Percentiles rank a stretch among this genome's conserved stretches.
phyloP scores from a whole-genome alignment of 768 basidiomycete genomes.

The Lactifluus subvellereus region DNA sequence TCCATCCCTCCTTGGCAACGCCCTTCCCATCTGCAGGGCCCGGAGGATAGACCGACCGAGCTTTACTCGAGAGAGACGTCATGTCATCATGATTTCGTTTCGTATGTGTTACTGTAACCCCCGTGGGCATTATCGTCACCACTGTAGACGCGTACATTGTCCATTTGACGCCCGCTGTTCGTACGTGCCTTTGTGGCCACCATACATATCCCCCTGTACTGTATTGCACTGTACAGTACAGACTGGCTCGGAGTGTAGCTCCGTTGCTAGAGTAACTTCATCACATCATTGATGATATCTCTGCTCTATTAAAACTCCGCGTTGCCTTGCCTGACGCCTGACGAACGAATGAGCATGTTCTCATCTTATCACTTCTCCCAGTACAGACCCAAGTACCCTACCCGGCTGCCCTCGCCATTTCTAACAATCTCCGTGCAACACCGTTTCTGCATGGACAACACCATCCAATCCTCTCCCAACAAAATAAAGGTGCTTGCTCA shows the following conservation, averaged over 20 bases:
- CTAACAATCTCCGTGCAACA: constrained; percentile 29
- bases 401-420: not conserved
- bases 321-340: not conserved
- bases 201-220: no score
- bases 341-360: not conserved
- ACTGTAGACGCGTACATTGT: no score
- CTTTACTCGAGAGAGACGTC: no score
- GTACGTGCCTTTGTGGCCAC: no score
- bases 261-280: no score
- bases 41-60: no score
- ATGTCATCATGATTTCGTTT: no score
- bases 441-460: constrained; percentile 31
- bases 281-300: not conserved
- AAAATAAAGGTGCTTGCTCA: constrained; percentile 68
- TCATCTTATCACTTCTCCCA: not conserved
- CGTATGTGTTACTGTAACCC: not conserved
- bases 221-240: no score
- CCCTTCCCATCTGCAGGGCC: no score
- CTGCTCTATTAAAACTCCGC: constrained; percentile 3
- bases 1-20: not conserved
- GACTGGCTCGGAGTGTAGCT: no score
- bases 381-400: not conserved
- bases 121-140: no score
- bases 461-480: constrained; percentile 42
- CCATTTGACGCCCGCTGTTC: no score